Evolutionary conservation across 768 basidiomycete species (phyloP), one percentile per base, ranked within the genome.

Genomic region (Boletus fagicola): DNA sequence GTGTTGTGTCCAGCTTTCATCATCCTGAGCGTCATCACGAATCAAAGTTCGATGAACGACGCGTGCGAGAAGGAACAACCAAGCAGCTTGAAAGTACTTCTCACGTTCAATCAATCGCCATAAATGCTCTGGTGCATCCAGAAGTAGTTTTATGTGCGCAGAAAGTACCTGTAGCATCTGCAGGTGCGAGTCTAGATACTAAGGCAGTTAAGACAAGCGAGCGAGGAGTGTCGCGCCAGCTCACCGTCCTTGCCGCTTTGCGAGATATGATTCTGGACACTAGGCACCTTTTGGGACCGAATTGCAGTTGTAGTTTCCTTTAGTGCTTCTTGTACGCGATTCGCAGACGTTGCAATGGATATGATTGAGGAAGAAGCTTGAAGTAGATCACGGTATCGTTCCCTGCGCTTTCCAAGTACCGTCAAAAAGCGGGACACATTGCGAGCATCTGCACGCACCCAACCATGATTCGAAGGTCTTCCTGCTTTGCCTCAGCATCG

Each of bases 61-160:
- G 6, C 93, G 82, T 9, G 92, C 83, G 20, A 96, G 78, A 16
- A 94, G 79, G 73, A 93, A 95, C 47, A 96, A 72, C 89, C 90
- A 95, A 15, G 92, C 86, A 7, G 94, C 94, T 35, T 87, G 79
- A 30, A 94, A 80, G 64, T 89, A 94, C 54, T 83, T 80, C 65
- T 88, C 87, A 51, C 83, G 78, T 65, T 95, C 91, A 56, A 96
- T 83, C 52, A 94, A 78, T 4, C 90, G 81, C 90, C 94, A 97
- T 22, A 97, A 73, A 72, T 94, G 87, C 70, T 97, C 94, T 8
- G 94, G 93, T 10, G 92, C 87, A 72, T 97, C 94, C 7, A 97
- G 75, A 18, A 97, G 79, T n/a, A 97, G 74, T 70, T 95, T 96
- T 65, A 97, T 79, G 67, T 96, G 92, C 1, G 92, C 92, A 28